phyloP scores from a whole-genome alignment of 2,329 filamentous ascomycete genomes.

The Thermochaetoides dissita region DNA sequence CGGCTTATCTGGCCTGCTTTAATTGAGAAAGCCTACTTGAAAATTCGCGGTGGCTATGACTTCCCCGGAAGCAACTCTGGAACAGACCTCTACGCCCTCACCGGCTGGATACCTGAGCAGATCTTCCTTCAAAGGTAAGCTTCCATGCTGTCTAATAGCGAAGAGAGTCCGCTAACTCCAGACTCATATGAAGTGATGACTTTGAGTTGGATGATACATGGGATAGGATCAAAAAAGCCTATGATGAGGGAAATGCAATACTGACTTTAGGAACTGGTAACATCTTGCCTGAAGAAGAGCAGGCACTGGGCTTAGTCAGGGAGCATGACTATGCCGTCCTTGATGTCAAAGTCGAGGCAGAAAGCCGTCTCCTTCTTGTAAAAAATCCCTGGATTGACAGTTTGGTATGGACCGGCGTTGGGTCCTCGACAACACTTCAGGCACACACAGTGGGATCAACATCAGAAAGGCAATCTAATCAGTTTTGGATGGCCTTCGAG shows the following conservation, averaged over 20 bases:
- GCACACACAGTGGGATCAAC: slow-evolving; percentile 16
- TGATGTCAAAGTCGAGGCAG: slow-evolving; percentile 50
- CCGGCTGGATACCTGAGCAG: slow-evolving; percentile 94
- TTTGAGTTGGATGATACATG: slow-evolving; percentile 64
- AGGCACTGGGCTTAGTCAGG: slow-evolving; percentile 65
- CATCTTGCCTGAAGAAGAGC: slow-evolving; percentile 63
- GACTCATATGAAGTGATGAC: slow-evolving; percentile 45
- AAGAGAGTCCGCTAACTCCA: too few relatives aligned
- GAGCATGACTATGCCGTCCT: slow-evolving; percentile 92
- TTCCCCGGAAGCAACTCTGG: slow-evolving; percentile 96
- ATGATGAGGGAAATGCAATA: slow-evolving; percentile 65
- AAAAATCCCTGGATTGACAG: slow-evolving; percentile 96
- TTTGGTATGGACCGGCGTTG: slow-evolving; percentile 52
- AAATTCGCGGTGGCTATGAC: slow-evolving; percentile 89
- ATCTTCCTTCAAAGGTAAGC: slow-evolving; percentile 62
- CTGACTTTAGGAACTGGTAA: slow-evolving; percentile 83
- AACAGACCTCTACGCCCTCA: slow-evolving; percentile 84
- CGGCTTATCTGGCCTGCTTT: slow-evolving; percentile 81
- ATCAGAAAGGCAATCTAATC: slow-evolving; percentile 43
- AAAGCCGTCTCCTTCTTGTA: slow-evolving; percentile 57
- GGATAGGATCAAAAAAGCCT: slow-evolving; percentile 61
- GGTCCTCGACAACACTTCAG: slow-evolving; percentile 20
- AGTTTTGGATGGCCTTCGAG: slow-evolving; percentile 86
- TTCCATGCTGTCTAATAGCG: too few relatives aligned
- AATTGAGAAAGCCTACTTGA: slow-evolving; percentile 91